phyloP scores from a whole-genome alignment of 352 stramenopile species.

The Pythium brassicae region DNA sequence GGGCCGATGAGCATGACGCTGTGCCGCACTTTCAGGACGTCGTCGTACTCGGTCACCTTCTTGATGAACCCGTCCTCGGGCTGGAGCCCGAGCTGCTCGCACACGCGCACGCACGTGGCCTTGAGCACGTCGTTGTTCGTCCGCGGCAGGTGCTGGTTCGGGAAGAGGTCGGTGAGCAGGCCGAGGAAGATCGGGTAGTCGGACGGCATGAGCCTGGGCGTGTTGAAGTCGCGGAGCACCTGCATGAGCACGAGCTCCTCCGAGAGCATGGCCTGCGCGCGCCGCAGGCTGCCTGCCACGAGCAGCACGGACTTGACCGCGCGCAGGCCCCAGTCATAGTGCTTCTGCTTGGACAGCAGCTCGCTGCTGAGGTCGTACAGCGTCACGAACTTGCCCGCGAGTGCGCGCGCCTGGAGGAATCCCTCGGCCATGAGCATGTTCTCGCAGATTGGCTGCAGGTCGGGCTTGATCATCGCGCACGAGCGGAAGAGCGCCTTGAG shows the following conservation, averaged over 20 bases:
- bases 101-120: slow-evolving; percentile 43
- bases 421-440: slow-evolving; percentile 95
- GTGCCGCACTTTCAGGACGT: slow-evolving; percentile 93
- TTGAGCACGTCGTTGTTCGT: slow-evolving; percentile 45
- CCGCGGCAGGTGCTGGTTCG: slow-evolving; percentile 34
- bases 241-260: slow-evolving; percentile 94
- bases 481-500: slow-evolving; percentile 91
- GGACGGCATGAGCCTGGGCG: slow-evolving; percentile 88
- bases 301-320: slow-evolving; percentile 96
- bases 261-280: slow-evolving; percentile 66
- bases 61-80: slow-evolving; percentile 94
- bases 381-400: slow-evolving; percentile 90
- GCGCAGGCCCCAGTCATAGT: slow-evolving; percentile 95
- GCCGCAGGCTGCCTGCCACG: slow-evolving; percentile 92
- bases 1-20: slow-evolving; percentile 96
- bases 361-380: slow-evolving; percentile 87
- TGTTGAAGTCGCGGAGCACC: slow-evolving; percentile 96
- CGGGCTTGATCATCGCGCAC: slow-evolving; percentile 91
- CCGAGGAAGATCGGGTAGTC: slow-evolving; percentile 94
- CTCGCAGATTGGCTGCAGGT: slow-evolving; percentile 90
- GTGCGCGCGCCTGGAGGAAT: slow-evolving; percentile 77
- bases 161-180: slow-evolving; percentile 93
- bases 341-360: slow-evolving; percentile 82
- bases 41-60: slow-evolving; percentile 94
- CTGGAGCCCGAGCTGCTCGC: slow-evolving; percentile 75